phyloP scores from a whole-genome alignment of 306 rosid species.

The Gastrolobium villosum region DNA sequence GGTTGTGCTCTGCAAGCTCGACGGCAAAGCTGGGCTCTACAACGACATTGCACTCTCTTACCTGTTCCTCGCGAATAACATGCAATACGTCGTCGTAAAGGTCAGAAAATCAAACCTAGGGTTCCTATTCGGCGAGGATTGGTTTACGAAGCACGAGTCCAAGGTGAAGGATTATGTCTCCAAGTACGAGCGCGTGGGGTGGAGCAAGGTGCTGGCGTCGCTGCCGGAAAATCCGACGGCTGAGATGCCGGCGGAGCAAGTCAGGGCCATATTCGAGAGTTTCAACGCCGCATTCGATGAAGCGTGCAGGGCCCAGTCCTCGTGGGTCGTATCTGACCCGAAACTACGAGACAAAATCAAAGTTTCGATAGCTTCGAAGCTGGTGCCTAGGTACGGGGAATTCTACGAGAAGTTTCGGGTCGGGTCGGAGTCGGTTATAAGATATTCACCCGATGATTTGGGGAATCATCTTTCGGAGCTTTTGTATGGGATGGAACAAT shows the following conservation, averaged over 20 bases:
- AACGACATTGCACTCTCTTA: slow-evolving; percentile 81
- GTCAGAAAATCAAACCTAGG: slow-evolving; percentile 66
- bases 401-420: slow-evolving; percentile 48
- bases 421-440: slow-evolving; percentile 50
- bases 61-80: slow-evolving; percentile 91
- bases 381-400: slow-evolving; percentile 52
- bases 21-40: slow-evolving; percentile 71
- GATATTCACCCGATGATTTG: slow-evolving; percentile 66
- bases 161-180: slow-evolving; percentile 78
- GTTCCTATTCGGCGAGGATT: slow-evolving; percentile 65
- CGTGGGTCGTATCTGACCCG: slow-evolving; percentile 80
- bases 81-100: slow-evolving; percentile 81
- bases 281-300: slow-evolving; percentile 65
- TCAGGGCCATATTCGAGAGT: slow-evolving; percentile 45
- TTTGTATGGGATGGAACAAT: slow-evolving; percentile 55
- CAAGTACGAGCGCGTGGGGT: slow-evolving; percentile 80
- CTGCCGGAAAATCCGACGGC: slow-evolving; percentile 69
- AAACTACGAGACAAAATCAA: slow-evolving; percentile 70
- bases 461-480: slow-evolving; percentile 63
- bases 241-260: slow-evolving; percentile 63
- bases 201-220: slow-evolving; percentile 67
- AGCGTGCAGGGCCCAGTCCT: slow-evolving; percentile 55
- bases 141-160: slow-evolving; percentile 69
- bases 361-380: slow-evolving; percentile 54
- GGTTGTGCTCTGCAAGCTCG: slow-evolving; percentile 84